Conservation (phyloP, 345 rosid species). For the Ceriops zippeliana region DNA sequence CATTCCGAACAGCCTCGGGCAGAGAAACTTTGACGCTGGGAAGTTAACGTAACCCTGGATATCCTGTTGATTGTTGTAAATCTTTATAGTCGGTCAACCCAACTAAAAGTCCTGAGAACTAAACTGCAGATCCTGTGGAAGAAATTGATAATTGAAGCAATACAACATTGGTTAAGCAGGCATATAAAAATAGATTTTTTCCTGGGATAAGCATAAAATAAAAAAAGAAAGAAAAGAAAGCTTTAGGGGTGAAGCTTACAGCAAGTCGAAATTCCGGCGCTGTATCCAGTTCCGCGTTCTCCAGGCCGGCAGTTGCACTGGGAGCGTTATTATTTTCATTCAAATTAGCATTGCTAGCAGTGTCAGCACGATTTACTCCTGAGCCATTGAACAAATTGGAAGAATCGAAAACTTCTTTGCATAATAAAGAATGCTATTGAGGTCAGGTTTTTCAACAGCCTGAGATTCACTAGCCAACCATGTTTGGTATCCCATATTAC, state of each 20-base stretch:
- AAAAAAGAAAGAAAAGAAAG: no score
- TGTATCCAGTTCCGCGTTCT: conserved; percentile 58
- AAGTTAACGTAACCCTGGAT: not conserved
- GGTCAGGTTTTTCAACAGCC: conserved; percentile 40
- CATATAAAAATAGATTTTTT: not conserved
- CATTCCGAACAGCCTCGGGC: conserved; percentile 7
- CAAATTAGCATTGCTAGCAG: no score
- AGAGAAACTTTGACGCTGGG: not conserved
- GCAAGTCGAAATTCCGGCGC: conserved; percentile 65
- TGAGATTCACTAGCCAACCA: conserved; percentile 76
- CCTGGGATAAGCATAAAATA: conserved; percentile 13
- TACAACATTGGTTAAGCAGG: not conserved
- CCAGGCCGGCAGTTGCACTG: conserved; percentile 58
- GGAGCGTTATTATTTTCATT: conserved; percentile 18
- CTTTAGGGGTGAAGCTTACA: conserved; percentile 30
- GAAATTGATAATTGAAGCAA: not conserved
- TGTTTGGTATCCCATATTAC: conserved; percentile 16
- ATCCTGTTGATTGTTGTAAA: not conserved
- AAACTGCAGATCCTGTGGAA: conserved; percentile 49
- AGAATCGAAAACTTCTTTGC: conserved; percentile 48
- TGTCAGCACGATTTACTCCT: conserved; percentile 19
- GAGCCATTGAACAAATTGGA: conserved; percentile 24
- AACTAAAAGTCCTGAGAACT: conserved; percentile 70
- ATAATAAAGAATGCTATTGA: conserved; percentile 37
- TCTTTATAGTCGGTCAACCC: conserved; percentile 61